Conservation (phyloP, 495 filamentous ascomycete species). For the Penicillium samsonianum region DNA sequence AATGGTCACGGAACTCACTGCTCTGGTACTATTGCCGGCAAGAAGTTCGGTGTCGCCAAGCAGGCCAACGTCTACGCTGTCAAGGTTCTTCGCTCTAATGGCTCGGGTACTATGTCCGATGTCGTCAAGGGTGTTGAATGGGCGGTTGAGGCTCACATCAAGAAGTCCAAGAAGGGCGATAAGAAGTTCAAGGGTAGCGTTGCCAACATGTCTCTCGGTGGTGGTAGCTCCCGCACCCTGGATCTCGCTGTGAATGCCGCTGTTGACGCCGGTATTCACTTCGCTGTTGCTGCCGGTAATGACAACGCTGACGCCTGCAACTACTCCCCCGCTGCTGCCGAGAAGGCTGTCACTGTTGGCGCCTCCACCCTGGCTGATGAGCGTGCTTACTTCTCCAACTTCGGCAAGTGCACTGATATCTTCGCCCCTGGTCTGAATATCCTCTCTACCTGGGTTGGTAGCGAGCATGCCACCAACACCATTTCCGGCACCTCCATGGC, state of each 20-base stretch:
- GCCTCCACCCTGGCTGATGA: conserved; percentile 90
- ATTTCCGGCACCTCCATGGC: conserved; percentile 99
- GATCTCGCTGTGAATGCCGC: conserved; percentile 94
- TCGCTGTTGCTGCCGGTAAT: conserved; percentile 97
- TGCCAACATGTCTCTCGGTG: conserved; percentile 98
- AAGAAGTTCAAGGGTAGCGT: conserved; percentile 99
- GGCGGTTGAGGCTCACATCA: conserved; percentile 76
- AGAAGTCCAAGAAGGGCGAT: conserved; percentile 73
- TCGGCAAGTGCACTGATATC: conserved; percentile 98
- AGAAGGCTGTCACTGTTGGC: conserved; percentile 93
- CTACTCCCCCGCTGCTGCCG: conserved; percentile 96
- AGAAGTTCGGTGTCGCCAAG: conserved; percentile 99
- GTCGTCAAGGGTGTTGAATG: conserved; percentile 98
- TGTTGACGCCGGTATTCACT: conserved; percentile 87
- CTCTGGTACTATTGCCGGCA: conserved; percentile 95
- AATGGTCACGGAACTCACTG: conserved; percentile 99
- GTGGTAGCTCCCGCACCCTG: conserved; percentile 88
- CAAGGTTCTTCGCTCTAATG: conserved; percentile 97
- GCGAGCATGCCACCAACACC: conserved; percentile 90
- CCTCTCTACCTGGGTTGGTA: conserved; percentile 95
- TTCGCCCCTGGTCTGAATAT: conserved; percentile 98
- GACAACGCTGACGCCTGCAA: conserved; percentile 98
- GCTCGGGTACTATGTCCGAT: conserved; percentile 97
- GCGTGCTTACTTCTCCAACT: conserved; percentile 99
- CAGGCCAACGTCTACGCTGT: conserved; percentile 95